Evolutionary conservation across 495 filamentous ascomycete genomes (phyloP).

Genomic region (Penicillium simplicissimum): DNA sequence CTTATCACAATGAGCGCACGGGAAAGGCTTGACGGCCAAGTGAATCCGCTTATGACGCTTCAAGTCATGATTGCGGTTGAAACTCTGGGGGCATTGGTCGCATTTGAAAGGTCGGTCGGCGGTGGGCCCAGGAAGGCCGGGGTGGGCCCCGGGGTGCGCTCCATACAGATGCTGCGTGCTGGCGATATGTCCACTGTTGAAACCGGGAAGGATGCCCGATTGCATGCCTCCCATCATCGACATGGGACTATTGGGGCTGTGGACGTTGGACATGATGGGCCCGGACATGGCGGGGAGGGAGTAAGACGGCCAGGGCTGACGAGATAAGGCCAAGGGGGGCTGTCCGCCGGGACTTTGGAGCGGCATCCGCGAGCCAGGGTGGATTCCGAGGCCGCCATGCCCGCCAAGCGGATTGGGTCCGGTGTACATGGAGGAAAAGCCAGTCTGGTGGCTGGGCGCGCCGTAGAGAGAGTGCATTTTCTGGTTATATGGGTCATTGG

Average conservation of each 20-base stretch:
- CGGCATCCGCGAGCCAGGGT: slow-evolving; percentile 57
- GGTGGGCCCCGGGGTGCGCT: slow-evolving; percentile 44
- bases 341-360: slow-evolving; percentile 51
- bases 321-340: slow-evolving; percentile 45
- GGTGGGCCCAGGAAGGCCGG: slow-evolving; percentile 45
- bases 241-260: slow-evolving; percentile 69
- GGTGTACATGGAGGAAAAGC: slow-evolving; percentile 55
- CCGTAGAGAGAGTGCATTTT: slow-evolving; percentile 60
- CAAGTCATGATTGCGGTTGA: slow-evolving; percentile 96
- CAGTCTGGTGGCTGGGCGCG: slow-evolving; percentile 54
- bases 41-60: slow-evolving; percentile 97
- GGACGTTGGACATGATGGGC: slow-evolving; percentile 76
- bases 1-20: slow-evolving; percentile 90
- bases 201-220: slow-evolving; percentile 46
- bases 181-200: slow-evolving; percentile 59
- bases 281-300: slow-evolving; percentile 61
- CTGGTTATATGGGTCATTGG: slow-evolving; percentile 61
- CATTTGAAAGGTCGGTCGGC: slow-evolving; percentile 94
- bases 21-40: slow-evolving; percentile 92
- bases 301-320: slow-evolving; percentile 58
- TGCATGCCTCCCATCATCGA: slow-evolving; percentile 67
- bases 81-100: slow-evolving; percentile 86
- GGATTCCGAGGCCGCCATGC: slow-evolving; percentile 60
- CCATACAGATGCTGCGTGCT: slow-evolving; percentile 59
- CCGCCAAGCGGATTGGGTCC: slow-evolving; percentile 60